These are phyloP conservation scores for Ceratobasidium sp. DNA, from an alignment of 1,284 basidiomycete species.

Conservation along the genomic window DNA sequence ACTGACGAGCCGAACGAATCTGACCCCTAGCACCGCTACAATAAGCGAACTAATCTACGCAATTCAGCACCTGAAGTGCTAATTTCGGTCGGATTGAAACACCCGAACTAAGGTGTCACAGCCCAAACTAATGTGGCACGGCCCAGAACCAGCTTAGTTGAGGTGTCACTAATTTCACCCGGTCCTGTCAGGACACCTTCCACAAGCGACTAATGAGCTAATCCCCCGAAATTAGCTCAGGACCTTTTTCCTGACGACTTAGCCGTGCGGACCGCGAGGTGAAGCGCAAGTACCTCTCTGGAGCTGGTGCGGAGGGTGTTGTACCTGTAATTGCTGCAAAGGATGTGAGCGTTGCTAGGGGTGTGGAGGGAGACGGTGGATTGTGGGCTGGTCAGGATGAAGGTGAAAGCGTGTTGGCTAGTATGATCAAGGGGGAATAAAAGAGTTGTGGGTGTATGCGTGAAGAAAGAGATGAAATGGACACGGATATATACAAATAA, in stretches of 20 bases:
- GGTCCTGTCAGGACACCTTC: background rate
- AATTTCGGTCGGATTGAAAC: background rate
- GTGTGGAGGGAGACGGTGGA: constrained; percentile 5
- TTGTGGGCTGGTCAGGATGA: constrained; percentile 46
- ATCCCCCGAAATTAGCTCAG: background rate
- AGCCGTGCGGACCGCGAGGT: constrained; percentile 68
- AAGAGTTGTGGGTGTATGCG: background rate
- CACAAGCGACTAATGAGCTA: background rate
- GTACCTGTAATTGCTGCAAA: constrained; percentile 16
- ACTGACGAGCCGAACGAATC: background rate
- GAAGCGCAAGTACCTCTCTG: too few species aligned
- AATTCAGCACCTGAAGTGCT: background rate
- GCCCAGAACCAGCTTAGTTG: background rate
- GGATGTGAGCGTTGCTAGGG: constrained; percentile 6
- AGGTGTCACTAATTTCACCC: background rate
- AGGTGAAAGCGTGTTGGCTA: constrained; percentile 42
- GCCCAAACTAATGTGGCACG: background rate
- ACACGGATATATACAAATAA: background rate
- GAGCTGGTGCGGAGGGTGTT: constrained; percentile 24
- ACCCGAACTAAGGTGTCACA: background rate
- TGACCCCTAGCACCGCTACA: background rate
- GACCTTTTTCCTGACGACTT: constrained; percentile 47
- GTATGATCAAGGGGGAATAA: constrained; percentile 45
- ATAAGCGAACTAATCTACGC: background rate
- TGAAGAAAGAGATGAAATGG: background rate